These are phyloP conservation scores for Xylaria sp. DNA, from an alignment of 2,329 filamentous ascomycete species.

Conservation along the genomic window DNA sequence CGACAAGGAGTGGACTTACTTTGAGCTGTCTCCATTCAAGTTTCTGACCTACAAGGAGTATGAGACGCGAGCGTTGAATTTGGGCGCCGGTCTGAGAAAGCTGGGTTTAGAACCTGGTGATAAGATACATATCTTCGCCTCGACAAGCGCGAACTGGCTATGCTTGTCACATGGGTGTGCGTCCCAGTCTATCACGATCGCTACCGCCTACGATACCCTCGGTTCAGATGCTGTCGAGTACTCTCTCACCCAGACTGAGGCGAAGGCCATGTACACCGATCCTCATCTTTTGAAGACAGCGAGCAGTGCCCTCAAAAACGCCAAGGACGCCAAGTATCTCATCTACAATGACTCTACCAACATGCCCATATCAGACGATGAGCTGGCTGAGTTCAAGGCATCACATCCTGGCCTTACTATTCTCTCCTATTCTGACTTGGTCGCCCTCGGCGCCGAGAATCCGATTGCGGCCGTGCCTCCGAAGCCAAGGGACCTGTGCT, in stretches of 20 bases:
- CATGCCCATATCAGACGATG: slow-evolving; percentile 61
- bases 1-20: slow-evolving; percentile 92
- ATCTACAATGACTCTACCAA: slow-evolving; percentile 69
- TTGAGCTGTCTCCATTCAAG: slow-evolving; percentile 80
- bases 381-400: slow-evolving; percentile 66
- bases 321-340: slow-evolving; percentile 65
- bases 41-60: slow-evolving; percentile 85
- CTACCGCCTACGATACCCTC: slow-evolving; percentile 94
- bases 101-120: slow-evolving; percentile 75
- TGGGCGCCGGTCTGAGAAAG: slow-evolving; percentile 78
- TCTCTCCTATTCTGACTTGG: slow-evolving; percentile 65
- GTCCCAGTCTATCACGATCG: slow-evolving; percentile 89
- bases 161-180: slow-evolving; percentile 78
- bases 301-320: slow-evolving; percentile 64
- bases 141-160: slow-evolving; percentile 88
- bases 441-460: slow-evolving; percentile 71
- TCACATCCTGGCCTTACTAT: slow-evolving; percentile 65
- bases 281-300: slow-evolving; percentile 77
- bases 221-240: slow-evolving; percentile 86
- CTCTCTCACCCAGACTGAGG: slow-evolving; percentile 82
- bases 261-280: slow-evolving; percentile 87
- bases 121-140: slow-evolving; percentile 82
- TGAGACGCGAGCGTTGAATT: slow-evolving; percentile 72
- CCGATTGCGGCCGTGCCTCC: slow-evolving; percentile 77
- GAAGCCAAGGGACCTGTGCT: slow-evolving; percentile 80